A percentile compares a stretch with the other conserved stretches of the same genome.
These are phyloP conservation scores for Solanum chmielewskii DNA, from an alignment of 257 asterid species.

Conservation along the genomic window DNA sequence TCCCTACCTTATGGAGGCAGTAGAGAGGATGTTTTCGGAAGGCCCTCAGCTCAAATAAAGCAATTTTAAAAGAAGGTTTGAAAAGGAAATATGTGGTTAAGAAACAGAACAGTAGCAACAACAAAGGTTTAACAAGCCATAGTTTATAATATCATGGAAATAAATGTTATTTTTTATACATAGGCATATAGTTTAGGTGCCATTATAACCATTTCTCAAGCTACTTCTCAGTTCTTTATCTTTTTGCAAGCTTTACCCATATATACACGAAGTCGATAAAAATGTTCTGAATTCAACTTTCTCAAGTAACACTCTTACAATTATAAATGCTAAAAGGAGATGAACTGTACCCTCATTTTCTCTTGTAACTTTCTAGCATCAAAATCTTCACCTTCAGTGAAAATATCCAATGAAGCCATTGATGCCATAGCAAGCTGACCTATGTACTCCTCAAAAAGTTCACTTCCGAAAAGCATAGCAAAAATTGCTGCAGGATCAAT, in stretches of 20 bases:
- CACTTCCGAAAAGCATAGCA: slow-evolving; percentile 99
- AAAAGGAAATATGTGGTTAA: not conserved
- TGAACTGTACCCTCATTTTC: slow-evolving; percentile 72
- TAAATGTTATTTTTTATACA: not conserved
- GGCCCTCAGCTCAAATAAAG: not conserved
- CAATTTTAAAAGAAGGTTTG: not conserved
- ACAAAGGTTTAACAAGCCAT: not conserved
- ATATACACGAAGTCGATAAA: not conserved
- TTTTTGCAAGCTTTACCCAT: not conserved
- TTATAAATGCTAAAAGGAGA: not conserved
- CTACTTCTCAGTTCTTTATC: not conserved
- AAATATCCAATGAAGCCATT: slow-evolving; percentile 89
- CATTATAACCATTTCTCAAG: not conserved
- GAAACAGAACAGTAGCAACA: not conserved
- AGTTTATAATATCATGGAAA: not conserved
- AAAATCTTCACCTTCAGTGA: slow-evolving; percentile 72
- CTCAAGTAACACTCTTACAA: not conserved
- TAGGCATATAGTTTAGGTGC: not conserved
- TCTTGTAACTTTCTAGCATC: slow-evolving; percentile 86
- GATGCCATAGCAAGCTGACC: slow-evolving; percentile 99
- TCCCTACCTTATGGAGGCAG: not conserved
- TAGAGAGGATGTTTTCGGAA: not conserved
- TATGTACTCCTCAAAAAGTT: slow-evolving; percentile 95
- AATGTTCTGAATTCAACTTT: not conserved
- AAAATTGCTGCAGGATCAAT: slow-evolving; percentile 99